Percentiles rank a stretch among this genome's conserved stretches.
These are phyloP conservation scores for Schizosaccharomyces lindneri DNA, from an alignment of 805 yeast species.

Conservation along the genomic window DNA sequence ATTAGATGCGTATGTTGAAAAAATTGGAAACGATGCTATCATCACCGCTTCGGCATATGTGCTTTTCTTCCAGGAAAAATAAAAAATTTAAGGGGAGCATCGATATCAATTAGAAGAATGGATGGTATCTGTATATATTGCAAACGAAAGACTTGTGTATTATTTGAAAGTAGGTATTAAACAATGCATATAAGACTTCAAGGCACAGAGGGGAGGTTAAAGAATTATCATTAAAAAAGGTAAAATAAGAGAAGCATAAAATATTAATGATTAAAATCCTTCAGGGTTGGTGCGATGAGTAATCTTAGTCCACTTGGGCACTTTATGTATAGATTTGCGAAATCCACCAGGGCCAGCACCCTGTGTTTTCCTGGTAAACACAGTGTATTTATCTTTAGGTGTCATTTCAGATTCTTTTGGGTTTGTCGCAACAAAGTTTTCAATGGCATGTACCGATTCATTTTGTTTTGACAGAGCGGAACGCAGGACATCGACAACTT, in stretches of 20 bases:
- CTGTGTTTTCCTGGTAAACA: conserved; percentile 46
- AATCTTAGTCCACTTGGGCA: conserved; percentile 10
- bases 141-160: no score
- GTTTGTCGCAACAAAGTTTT: conserved; percentile 16
- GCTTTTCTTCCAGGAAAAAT: conserved; percentile 33
- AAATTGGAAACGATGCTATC: conserved; percentile 32
- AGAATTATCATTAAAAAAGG: no score
- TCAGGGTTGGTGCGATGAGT: conserved; percentile 4
- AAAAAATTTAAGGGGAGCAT: neutral
- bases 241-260: neutral
- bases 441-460: conserved; percentile 7
- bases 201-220: no score
- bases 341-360: conserved; percentile 21
- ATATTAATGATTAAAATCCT: neutral
- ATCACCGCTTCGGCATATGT: conserved; percentile 60
- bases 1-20: conserved; percentile 35
- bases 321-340: conserved; percentile 55
- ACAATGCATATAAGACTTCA: no score
- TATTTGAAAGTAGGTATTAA: no score
- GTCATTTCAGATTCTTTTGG: conserved; percentile 68
- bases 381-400: conserved; percentile 65
- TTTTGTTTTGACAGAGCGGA: conserved; percentile 20
- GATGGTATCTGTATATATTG: no score
- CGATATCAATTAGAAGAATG: no score
- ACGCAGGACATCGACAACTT: conserved; percentile 41